phyloP scores from a whole-genome alignment of 768 basidiomycete genomes.

The Lentinula boryana region DNA sequence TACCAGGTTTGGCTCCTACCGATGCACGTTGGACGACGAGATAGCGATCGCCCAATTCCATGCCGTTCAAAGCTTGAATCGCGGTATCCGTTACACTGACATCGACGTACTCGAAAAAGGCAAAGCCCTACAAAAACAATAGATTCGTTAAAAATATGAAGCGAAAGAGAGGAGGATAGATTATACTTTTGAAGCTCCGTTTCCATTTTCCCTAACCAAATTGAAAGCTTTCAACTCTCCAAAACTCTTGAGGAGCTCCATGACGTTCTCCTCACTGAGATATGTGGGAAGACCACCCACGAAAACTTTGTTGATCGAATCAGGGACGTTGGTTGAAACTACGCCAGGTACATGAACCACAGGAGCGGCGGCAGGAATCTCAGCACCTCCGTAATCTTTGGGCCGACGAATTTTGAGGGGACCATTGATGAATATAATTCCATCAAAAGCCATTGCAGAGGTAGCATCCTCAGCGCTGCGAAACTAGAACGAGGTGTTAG shows the following conservation, averaged over 20 bases:
- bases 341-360: slow-evolving; percentile 88
- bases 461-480: slow-evolving; percentile 96
- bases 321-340: slow-evolving; percentile 94
- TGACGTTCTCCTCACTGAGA: slow-evolving; percentile 96
- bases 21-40: slow-evolving; percentile 97
- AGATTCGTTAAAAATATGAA: not conserved
- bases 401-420: slow-evolving; percentile 98
- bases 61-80: slow-evolving; percentile 92
- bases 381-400: slow-evolving; percentile 90
- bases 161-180: not conserved
- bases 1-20: slow-evolving; percentile 80
- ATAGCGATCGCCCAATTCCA: slow-evolving; percentile 94
- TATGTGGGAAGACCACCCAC: slow-evolving; percentile 94
- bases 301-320: slow-evolving; percentile 97
- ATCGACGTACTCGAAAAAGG: slow-evolving; percentile 98
- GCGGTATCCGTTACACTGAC: slow-evolving; percentile 86
- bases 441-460: slow-evolving; percentile 95
- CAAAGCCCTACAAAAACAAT: slow-evolving; percentile 70
- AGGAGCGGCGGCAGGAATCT: slow-evolving; percentile 39
- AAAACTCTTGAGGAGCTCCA: slow-evolving; percentile 95
- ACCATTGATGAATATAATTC: slow-evolving; percentile 90
- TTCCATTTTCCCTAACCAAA: slow-evolving; percentile 90
- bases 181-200: slow-evolving; percentile 79
- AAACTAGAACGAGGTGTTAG: slow-evolving; percentile 54
- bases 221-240: slow-evolving; percentile 98